Evolutionary conservation across 306 rosid species (phyloP).

Genomic region (Begonia loranthoides): DNA sequence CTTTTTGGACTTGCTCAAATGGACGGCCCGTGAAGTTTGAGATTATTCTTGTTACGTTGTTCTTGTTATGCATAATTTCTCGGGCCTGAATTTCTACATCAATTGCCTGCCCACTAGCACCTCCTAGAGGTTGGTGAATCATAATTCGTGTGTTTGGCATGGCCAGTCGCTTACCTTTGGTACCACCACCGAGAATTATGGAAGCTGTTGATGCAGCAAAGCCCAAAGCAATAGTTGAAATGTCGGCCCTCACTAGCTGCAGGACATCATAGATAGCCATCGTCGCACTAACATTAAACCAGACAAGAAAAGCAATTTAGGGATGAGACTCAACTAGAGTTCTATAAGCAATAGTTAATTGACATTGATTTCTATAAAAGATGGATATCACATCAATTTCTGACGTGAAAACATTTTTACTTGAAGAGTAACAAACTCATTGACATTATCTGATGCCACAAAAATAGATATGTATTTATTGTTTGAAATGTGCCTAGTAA

Average conservation of each 20-base stretch:
- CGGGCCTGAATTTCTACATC: slow-evolving; percentile 93
- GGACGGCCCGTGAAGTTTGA: slow-evolving; percentile 69
- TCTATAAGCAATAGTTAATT: too few relatives aligned
- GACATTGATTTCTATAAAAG: too few relatives aligned
- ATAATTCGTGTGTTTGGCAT: slow-evolving; percentile 93
- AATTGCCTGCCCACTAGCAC: slow-evolving; percentile 92
- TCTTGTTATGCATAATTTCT: slow-evolving; percentile 73
- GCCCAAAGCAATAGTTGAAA: slow-evolving; percentile 87
- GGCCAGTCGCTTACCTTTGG: slow-evolving; percentile 94
- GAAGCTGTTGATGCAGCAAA: slow-evolving; percentile 89
- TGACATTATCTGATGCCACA: too few relatives aligned
- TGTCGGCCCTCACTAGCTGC: slow-evolving; percentile 96
- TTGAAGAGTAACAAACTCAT: too few relatives aligned
- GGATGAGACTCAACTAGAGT: not conserved
- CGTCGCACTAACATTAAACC: slow-evolving; percentile 45
- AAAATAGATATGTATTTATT: too few relatives aligned
- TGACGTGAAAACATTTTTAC: too few relatives aligned
- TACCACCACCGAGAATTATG: slow-evolving; percentile 80
- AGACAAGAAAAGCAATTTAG: slow-evolving; percentile 25
- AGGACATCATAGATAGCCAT: slow-evolving; percentile 85
- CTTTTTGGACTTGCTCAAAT: slow-evolving; percentile 68
- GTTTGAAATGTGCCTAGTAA: too few relatives aligned
- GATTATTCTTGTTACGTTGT: slow-evolving; percentile 51
- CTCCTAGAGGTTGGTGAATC: slow-evolving; percentile 94
- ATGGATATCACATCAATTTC: too few relatives aligned